These are phyloP conservation scores for Exobasidium cylindrosporum DNA, from an alignment of 1,284 basidiomycete species.

Conservation along the genomic window DNA sequence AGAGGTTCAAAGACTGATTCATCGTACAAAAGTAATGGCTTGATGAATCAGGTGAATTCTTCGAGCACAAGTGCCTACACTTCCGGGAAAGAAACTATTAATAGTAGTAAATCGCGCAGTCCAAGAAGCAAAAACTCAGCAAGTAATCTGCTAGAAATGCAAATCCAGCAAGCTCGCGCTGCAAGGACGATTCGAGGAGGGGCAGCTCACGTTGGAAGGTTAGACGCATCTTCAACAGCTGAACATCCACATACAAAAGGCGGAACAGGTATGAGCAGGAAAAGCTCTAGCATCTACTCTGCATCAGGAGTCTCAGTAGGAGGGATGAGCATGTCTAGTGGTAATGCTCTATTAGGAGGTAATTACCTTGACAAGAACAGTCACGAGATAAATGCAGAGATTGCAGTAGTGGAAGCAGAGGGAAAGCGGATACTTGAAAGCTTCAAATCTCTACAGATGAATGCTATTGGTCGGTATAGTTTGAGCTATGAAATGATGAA, in stretches of 20 bases:
- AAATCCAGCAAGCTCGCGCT: background rate
- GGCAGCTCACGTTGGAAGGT: no score
- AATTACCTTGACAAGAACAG: conserved; percentile 30
- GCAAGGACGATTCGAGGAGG: background rate
- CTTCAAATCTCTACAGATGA: conserved; percentile 29
- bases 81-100: no score
- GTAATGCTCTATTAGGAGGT: conserved; percentile 24
- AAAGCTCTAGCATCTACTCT: background rate
- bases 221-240: no score
- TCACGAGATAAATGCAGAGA: conserved; percentile 42
- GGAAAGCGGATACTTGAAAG: conserved; percentile 33
- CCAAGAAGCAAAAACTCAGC: background rate
- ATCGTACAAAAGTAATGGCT: background rate
- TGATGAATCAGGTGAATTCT: no score
- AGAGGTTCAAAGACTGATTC: background rate
- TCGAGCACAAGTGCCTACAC: no score
- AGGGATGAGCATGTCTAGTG: conserved; percentile 8
- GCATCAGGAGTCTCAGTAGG: background rate
- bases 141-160: background rate
- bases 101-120: no score
- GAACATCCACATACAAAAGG: background rate
- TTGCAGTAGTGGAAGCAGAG: conserved; percentile 35
- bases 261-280: background rate
- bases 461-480: conserved; percentile 23
- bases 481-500: conserved; percentile 16